A percentile compares a stretch with the other conserved stretches of the same genome.
phyloP scores from a whole-genome alignment of 148 eudicot genomes.

The Rhododendron henanense region DNA sequence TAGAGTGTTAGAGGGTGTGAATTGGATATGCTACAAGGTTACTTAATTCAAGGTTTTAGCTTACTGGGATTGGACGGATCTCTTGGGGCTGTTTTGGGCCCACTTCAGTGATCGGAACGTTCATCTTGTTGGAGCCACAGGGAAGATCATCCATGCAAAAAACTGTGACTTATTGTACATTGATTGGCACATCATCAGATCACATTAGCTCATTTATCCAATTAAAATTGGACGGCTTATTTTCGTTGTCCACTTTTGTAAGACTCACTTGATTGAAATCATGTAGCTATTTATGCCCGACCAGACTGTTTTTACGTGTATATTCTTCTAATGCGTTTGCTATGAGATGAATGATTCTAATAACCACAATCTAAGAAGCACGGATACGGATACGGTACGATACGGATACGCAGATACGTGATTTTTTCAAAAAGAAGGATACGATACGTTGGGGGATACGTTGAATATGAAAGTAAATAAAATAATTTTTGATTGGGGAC shows the following conservation, averaged over 20 bases:
- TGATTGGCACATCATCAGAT: background rate
- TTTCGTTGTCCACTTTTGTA: background rate
- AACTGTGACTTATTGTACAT: background rate
- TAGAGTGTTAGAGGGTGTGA: background rate
- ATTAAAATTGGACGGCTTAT: background rate
- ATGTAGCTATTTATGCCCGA: background rate
- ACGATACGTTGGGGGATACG: no score
- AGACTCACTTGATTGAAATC: background rate
- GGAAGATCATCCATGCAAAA: background rate
- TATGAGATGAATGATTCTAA: background rate
- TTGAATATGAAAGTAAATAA: no score
- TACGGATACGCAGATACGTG: no score
- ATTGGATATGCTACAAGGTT: background rate
- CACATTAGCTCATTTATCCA: background rate
- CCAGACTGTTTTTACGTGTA: background rate
- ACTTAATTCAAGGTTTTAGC: background rate
- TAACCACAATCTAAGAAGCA: no score
- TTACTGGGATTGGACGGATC: background rate
- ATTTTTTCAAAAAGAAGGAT: no score
- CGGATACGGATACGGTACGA: no score
- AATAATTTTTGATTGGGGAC: no score
- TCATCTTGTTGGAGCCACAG: background rate
- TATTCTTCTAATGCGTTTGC: background rate
- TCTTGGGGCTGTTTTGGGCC: background rate
- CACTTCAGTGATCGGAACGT: background rate